These are phyloP conservation scores for Auricularia auricula-judae DNA, from an alignment of 768 basidiomycete species.

Conservation along the genomic window DNA sequence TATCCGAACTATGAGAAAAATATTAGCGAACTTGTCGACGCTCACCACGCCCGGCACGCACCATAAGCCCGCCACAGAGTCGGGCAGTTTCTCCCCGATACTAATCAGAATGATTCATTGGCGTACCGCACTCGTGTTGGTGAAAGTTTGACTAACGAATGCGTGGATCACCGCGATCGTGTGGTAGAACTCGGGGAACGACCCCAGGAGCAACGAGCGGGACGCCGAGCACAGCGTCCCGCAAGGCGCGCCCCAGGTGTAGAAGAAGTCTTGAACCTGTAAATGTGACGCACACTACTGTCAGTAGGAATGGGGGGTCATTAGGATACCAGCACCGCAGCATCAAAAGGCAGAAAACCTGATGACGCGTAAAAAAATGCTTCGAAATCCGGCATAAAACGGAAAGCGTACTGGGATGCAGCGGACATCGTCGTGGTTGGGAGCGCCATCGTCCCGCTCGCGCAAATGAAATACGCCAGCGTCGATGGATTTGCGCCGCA, in stretches of 20 bases:
- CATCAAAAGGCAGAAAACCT: conserved; percentile 1
- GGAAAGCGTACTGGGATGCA: not conserved
- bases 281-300: not conserved
- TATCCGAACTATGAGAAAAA: not conserved
- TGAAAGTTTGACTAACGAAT: not conserved
- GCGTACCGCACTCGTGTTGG: not conserved
- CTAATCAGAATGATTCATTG: not conserved
- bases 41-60: not conserved
- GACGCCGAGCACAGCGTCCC: not conserved
- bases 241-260: not conserved
- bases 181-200: not conserved
- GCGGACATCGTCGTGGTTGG: not conserved
- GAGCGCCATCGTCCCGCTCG: not conserved
- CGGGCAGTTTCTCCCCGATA: not conserved
- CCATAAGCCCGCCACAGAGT: not conserved
- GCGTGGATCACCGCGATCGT: not conserved
- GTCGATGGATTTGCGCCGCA: not conserved
- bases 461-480: not conserved
- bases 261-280: not conserved
- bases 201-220: not conserved
- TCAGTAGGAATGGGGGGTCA: not conserved
- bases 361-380: not conserved
- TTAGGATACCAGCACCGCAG: not conserved
- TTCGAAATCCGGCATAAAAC: not conserved
- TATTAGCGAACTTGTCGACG: not conserved